Percentiles rank a stretch among this genome's conserved stretches.
phyloP scores from a whole-genome alignment of 2,329 filamentous ascomycete genomes.

The Ophiostoma sp. region DNA sequence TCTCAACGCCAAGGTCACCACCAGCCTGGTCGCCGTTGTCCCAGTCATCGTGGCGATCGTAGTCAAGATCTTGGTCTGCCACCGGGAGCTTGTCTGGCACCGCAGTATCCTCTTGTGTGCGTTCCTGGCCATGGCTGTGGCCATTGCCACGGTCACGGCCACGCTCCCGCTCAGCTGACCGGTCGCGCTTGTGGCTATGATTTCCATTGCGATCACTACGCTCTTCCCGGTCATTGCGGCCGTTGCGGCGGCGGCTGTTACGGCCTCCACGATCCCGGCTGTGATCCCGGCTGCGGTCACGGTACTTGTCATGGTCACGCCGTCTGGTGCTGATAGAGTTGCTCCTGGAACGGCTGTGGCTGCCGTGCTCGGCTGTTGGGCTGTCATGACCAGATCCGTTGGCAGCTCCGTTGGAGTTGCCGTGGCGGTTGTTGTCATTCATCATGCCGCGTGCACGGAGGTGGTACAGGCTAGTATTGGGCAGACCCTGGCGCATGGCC shows the following conservation, averaged over 20 bases:
- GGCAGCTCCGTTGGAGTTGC: not conserved
- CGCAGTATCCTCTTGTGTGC: not conserved
- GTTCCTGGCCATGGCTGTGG: slow-evolving; percentile 23
- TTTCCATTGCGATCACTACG: slow-evolving; percentile 5
- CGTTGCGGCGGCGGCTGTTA: slow-evolving; percentile 31
- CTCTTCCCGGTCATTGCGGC: slow-evolving; percentile 28
- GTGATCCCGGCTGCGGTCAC: slow-evolving; percentile 31
- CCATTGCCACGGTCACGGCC: slow-evolving; percentile 27
- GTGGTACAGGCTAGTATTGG: slow-evolving; percentile 72
- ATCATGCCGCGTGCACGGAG: slow-evolving; percentile 46
- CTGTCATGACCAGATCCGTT: slow-evolving; percentile 22
- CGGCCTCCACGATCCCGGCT: slow-evolving; percentile 34
- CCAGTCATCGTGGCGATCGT: slow-evolving; percentile 22
- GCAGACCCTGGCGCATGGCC: slow-evolving; percentile 84
- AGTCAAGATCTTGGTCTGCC: slow-evolving; percentile 21
- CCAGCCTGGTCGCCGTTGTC: slow-evolving; percentile 3
- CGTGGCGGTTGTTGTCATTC: slow-evolving; percentile 25
- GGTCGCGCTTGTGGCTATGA: slow-evolving; percentile 1
- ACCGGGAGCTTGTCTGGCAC: slow-evolving; percentile 8
- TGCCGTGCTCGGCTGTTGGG: slow-evolving; percentile 29
- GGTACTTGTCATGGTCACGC: slow-evolving; percentile 37
- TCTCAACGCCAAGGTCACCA: not conserved
- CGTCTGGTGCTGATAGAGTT: slow-evolving; percentile 39
- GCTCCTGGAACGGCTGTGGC: slow-evolving; percentile 43
- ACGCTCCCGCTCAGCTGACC: not conserved